phyloP scores from a whole-genome alignment of 495 filamentous ascomycete species.

The Cercophora samala region DNA sequence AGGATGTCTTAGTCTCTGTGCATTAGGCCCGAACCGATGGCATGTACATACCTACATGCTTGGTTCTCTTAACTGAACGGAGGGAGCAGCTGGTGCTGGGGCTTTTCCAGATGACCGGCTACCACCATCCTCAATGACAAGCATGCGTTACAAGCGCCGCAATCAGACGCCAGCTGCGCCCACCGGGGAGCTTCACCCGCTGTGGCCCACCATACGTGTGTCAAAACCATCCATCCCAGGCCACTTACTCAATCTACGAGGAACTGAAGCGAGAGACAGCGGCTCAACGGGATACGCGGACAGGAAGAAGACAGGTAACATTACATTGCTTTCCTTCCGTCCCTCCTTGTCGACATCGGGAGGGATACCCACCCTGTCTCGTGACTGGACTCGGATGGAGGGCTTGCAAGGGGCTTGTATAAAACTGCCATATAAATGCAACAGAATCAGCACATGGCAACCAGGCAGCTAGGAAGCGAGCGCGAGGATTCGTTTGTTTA shows the following conservation, averaged over 20 bases:
- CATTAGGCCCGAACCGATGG: neutral
- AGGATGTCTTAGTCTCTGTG: neutral
- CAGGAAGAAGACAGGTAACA: neutral
- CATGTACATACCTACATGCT: neutral
- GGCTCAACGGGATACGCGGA: neutral
- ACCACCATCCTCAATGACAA: neutral
- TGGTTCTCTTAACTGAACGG: neutral
- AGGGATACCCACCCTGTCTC: neutral
- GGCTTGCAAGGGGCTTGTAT: neutral
- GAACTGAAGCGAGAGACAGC: neutral
- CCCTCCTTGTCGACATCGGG: neutral
- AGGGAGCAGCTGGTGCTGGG: neutral
- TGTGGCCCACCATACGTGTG: neutral
- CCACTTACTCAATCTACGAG: neutral
- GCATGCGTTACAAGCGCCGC: neutral
- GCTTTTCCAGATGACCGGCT: neutral
- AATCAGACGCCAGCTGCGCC: neutral
- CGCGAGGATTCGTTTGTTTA: neutral
- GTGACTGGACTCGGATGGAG: neutral
- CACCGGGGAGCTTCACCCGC: neutral
- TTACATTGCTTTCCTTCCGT: slow-evolving; percentile 3
- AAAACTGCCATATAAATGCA: neutral
- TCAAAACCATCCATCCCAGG: neutral
- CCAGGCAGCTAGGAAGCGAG: neutral
- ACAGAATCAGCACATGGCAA: slow-evolving; percentile 2